Base-by-base conservation (phyloP, 352 stramenopile species). In the Aphanomyces invadans region DNA sequence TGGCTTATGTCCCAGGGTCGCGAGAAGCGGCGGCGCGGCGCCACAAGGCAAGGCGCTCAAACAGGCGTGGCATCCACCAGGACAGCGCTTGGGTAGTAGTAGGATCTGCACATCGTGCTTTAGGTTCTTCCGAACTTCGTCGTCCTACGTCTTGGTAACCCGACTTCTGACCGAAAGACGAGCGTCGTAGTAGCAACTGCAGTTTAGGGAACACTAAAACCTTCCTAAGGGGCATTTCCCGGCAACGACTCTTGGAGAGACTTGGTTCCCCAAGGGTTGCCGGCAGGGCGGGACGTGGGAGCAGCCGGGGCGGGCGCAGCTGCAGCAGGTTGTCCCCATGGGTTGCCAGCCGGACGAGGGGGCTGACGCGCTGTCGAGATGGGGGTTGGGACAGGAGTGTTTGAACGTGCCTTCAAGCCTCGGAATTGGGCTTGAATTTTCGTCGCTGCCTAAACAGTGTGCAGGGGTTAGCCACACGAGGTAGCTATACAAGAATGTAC, bases 391-490 rank as follows among this genome's bases (percentile, higher is more conserved):
- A 19, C 2, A 32, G 45, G 25, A 9, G 36, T 42, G 15, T 57
- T 52, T 5, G 33, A 11, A 2, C 55, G 55, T 4, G 55, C 52
- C 33, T 33, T 46, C 25, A 51, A 51, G 33, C 85, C 85, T 56
- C 85, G 85, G 38, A 84, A 28, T 21, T 81, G 70, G 7, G 83
- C 76, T 64, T 92, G 83, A 65, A 94, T 90, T 70, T 88, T 89
- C 38, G 77, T 72, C 1, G 85, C 85, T 0, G 85, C 85, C 62
- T 57, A 32, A 5, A 2, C 7, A 39, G 2, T 33, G 25, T n/a
- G n/a, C n/a, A n/a, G n/a, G n/a, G n/a, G n/a, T n/a, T n/a, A n/a
- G n/a, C n/a, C 46, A 29, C 11, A 25, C 46, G 1, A 29, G 26
- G 10, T 54, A 1, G 26, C n/a, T 21, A n/a, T 15, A 48, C 17